Evolutionary conservation across 768 basidiomycete species (phyloP).

Genomic region (Amanita jacksonii): DNA sequence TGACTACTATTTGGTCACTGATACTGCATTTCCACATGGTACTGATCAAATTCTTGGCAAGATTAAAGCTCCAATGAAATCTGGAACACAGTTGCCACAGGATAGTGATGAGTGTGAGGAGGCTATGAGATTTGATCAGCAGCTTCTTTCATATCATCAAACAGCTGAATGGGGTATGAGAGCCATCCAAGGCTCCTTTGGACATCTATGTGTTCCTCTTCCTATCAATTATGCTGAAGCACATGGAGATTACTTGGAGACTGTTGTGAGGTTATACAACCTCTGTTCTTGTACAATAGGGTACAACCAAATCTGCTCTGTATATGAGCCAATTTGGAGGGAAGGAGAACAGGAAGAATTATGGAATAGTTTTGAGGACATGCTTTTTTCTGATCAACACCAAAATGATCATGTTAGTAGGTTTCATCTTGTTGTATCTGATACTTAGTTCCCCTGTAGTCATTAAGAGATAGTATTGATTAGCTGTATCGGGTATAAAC

Average conservation of each 20-base stretch:
- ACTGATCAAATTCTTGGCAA: constrained; percentile 19
- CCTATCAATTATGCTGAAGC: constrained; percentile 19
- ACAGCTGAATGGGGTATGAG: constrained; percentile 45
- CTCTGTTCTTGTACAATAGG: constrained; percentile 21
- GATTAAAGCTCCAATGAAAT: constrained; percentile 31
- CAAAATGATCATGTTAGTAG: constrained; percentile 22
- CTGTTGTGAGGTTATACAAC: constrained; percentile 9
- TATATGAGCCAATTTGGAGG: constrained; percentile 31
- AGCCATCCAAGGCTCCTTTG: constrained; percentile 35
- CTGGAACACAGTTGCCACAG: constrained; percentile 14
- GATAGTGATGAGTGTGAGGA: constrained; percentile 12
- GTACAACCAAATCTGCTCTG: constrained; percentile 29
- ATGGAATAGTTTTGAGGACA: constrained; percentile 26
- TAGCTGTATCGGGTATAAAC: background rate
- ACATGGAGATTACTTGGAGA: constrained; percentile 26
- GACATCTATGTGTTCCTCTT: constrained; percentile 31
- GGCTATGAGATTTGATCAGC: constrained; percentile 20
- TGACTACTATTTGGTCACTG: constrained; percentile 32
- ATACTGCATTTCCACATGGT: constrained; percentile 38
- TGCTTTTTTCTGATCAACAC: constrained; percentile 26
- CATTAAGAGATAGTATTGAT: constrained; percentile 14
- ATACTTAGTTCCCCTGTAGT: too few species aligned
- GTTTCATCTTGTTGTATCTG: constrained; percentile 24
- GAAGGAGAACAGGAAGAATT: constrained; percentile 18
- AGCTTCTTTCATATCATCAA: constrained; percentile 36